These are phyloP conservation scores for Alliaria petiolata DNA, from an alignment of 345 rosid genomes.

Conservation along the genomic window DNA sequence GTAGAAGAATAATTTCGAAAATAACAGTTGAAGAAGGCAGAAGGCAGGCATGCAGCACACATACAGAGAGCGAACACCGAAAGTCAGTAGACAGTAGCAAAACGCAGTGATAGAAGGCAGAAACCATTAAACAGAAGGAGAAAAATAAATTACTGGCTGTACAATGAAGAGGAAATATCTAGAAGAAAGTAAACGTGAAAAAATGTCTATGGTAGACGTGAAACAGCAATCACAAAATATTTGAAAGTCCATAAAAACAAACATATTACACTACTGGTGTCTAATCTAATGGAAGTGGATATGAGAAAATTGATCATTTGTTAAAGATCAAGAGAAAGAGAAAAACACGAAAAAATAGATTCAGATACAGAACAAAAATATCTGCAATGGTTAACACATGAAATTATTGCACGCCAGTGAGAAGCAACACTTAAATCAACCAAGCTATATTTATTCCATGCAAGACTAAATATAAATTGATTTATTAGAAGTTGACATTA, in stretches of 20 bases:
- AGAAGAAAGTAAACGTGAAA: neutral
- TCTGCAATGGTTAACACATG: neutral
- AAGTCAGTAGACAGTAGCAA: neutral
- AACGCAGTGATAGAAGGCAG: neutral
- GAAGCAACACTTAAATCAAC: neutral
- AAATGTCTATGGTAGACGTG: neutral
- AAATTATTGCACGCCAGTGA: neutral
- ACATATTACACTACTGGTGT: slow-evolving; percentile 11
- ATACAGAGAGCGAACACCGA: neutral
- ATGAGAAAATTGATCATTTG: slow-evolving; percentile 10
- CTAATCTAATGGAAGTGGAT: neutral
- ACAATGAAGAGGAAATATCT: neutral
- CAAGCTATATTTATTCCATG: slow-evolving; percentile 4
- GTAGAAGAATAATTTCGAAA: neutral
- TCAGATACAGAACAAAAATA: neutral
- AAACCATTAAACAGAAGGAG: neutral
- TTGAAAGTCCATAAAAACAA: neutral
- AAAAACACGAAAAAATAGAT: neutral
- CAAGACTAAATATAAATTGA: neutral
- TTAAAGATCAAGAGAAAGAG: neutral
- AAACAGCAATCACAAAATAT: neutral
- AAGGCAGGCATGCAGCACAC: neutral
- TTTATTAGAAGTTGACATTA: neutral
- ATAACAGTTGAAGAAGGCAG: slow-evolving; percentile 1
- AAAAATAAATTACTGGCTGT: neutral